These are phyloP conservation scores for Epichloe hybrida DNA, from an alignment of 2,329 filamentous ascomycete genomes.

Conservation along the genomic window DNA sequence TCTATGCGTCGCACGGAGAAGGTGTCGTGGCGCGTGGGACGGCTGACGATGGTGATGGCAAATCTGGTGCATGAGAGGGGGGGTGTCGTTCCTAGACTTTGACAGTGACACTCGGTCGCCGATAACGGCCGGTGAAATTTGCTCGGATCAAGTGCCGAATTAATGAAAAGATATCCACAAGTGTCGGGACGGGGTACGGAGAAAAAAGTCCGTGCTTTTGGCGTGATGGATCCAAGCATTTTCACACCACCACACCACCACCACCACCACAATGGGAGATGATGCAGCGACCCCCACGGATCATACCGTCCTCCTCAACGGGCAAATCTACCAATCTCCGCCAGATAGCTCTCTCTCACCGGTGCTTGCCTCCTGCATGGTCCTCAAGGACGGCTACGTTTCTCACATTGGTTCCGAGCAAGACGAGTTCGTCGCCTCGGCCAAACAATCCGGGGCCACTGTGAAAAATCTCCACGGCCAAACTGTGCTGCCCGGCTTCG, in stretches of 20 bases:
- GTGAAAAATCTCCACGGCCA: conserved; percentile 17
- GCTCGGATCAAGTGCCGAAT: background rate
- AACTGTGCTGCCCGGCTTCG: conserved; percentile 39
- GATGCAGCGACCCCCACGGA: background rate
- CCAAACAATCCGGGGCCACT: conserved; percentile 12
- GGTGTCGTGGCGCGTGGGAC: background rate
- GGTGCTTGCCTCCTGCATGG: conserved; percentile 14
- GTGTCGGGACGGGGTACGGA: too few relatives aligned
- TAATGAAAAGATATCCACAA: background rate
- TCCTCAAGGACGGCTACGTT: conserved; percentile 21
- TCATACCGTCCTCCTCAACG: conserved; percentile 10
- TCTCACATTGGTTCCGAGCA: conserved; percentile 19
- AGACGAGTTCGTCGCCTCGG: conserved; percentile 12
- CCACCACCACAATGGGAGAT: conserved; percentile 4
- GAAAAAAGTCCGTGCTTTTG: too few relatives aligned
- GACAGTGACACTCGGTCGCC: background rate
- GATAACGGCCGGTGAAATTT: background rate
- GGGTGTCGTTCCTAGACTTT: background rate
- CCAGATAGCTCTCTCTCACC: background rate
- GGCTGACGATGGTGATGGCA: conserved; percentile 15
- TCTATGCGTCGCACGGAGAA: background rate
- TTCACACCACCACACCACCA: background rate
- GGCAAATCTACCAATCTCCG: conserved; percentile 10
- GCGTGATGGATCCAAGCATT: too few relatives aligned
- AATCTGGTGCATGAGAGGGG: conserved; percentile 17